A percentile compares a stretch with the other conserved stretches of the same genome.
phyloP scores from a whole-genome alignment of 2,329 filamentous ascomycete genomes.

The Venturia nashicola region DNA sequence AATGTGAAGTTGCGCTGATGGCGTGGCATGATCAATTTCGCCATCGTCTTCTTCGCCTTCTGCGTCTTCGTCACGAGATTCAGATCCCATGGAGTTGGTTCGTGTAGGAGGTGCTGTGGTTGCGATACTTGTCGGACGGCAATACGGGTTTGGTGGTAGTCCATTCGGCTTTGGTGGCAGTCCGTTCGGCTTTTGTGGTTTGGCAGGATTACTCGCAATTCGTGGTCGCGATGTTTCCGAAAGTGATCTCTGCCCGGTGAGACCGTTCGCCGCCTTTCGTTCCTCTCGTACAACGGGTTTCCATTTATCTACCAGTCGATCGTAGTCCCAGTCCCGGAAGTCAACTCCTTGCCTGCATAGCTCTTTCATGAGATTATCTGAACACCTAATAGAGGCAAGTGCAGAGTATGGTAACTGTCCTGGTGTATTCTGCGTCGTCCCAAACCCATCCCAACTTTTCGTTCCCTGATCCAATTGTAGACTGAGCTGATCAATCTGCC shows the following conservation, averaged over 20 bases:
- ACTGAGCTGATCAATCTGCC: slow-evolving; percentile 30
- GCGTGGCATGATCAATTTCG: slow-evolving; percentile 1
- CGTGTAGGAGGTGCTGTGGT: slow-evolving; percentile 3
- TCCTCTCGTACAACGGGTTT: slow-evolving; percentile 22
- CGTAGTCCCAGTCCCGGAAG: slow-evolving; percentile 28
- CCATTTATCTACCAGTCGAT: slow-evolving; percentile 28
- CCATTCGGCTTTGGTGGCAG: background rate
- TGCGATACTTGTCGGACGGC: slow-evolving; percentile 3
- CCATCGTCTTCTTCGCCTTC: slow-evolving; percentile 10
- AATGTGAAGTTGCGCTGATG: slow-evolving; percentile 1
- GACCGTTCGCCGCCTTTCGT: slow-evolving; percentile 17
- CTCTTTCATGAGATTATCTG: slow-evolving; percentile 26
- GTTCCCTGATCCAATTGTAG: background rate
- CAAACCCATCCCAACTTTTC: background rate
- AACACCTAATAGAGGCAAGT: slow-evolving; percentile 24
- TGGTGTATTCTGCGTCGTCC: background rate
- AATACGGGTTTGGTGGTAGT: background rate
- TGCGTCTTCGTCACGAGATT: slow-evolving; percentile 6
- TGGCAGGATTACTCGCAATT: background rate
- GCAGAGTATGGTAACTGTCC: slow-evolving; percentile 11
- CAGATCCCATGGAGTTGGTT: slow-evolving; percentile 2
- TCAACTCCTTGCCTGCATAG: slow-evolving; percentile 22
- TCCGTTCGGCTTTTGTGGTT: background rate
- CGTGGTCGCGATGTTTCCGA: slow-evolving; percentile 8
- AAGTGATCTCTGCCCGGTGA: slow-evolving; percentile 24